Evolutionary conservation across 768 basidiomycete genomes (phyloP).

Genomic region (Trametes elegans): DNA sequence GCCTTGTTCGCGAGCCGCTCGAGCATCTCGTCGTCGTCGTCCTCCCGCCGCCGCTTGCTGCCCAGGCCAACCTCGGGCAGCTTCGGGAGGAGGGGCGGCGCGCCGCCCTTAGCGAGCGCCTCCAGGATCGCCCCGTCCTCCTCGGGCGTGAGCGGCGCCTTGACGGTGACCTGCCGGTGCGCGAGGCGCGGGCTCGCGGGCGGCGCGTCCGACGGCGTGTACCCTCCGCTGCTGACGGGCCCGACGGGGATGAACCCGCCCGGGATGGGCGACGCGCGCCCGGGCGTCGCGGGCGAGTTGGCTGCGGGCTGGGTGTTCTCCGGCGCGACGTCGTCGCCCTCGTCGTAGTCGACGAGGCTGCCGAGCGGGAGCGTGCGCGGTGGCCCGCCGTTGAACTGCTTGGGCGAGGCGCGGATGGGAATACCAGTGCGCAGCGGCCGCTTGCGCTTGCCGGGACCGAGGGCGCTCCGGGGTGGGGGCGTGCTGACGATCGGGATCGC

Average conservation of each 20-base stretch:
- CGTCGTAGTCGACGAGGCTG: slow-evolving; percentile 78
- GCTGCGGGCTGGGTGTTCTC: slow-evolving; percentile 6
- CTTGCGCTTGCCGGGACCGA: slow-evolving; percentile 51
- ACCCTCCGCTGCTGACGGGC: no score
- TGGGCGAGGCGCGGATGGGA: slow-evolving; percentile 17
- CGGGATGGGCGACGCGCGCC: slow-evolving; percentile 9
- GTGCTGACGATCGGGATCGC: slow-evolving; percentile 32
- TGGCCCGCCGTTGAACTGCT: slow-evolving; percentile 25
- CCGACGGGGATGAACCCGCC: slow-evolving; percentile 15
- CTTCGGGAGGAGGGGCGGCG: slow-evolving; percentile 11
- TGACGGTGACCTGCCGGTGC: slow-evolving; percentile 38
- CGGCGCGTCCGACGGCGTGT: slow-evolving; percentile 6
- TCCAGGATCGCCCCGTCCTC: slow-evolving; percentile 54
- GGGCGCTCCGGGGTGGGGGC: slow-evolving; percentile 33
- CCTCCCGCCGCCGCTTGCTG: slow-evolving; percentile 40
- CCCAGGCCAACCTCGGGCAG: slow-evolving; percentile 14
- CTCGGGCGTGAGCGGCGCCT: slow-evolving; percentile 42
- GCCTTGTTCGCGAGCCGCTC: slow-evolving; percentile 55
- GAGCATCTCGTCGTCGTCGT: slow-evolving; percentile 67
- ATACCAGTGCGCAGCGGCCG: slow-evolving; percentile 32
- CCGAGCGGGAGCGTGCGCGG: slow-evolving; percentile 54
- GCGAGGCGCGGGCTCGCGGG: slow-evolving; percentile 31
- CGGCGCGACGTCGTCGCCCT: slow-evolving; percentile 48
- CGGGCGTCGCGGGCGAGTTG: background rate
- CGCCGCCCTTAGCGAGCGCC: slow-evolving; percentile 42